Evolutionary conservation across 1,284 basidiomycete species (phyloP).

Genomic region (Pseudozyma hubeiensis): DNA sequence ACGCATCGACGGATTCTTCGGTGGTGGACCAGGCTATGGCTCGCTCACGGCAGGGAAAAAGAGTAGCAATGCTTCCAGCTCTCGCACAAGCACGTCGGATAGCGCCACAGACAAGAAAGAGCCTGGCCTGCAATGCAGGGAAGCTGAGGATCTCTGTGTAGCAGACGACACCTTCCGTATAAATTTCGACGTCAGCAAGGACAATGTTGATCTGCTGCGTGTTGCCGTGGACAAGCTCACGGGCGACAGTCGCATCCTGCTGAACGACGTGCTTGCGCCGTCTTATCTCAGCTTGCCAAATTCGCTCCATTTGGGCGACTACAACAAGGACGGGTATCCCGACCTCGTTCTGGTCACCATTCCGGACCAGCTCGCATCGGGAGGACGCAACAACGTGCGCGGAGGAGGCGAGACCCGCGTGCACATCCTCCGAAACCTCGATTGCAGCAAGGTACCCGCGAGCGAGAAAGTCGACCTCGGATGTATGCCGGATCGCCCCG

Average conservation of each 20-base stretch:
- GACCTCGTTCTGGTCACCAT: constrained; percentile 81
- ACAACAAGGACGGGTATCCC: constrained; percentile 93
- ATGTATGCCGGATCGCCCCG: constrained; percentile 32
- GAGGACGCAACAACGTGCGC: constrained; percentile 44
- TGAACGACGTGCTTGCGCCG: constrained; percentile 74
- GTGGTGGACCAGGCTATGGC: constrained; percentile 42
- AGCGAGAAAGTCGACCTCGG: constrained; percentile 26
- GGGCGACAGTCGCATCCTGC: constrained; percentile 73
- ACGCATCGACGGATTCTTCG: constrained; percentile 51
- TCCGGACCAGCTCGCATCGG: constrained; percentile 62
- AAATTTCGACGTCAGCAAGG: constrained; percentile 74
- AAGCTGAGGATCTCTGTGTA: constrained; percentile 82
- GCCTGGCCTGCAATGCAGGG: constrained; percentile 69
- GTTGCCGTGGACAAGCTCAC: constrained; percentile 77
- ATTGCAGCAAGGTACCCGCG: constrained; percentile 74
- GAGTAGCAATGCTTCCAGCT: neutral
- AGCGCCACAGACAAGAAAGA: neutral
- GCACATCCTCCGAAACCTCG: constrained; percentile 78
- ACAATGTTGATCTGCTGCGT: constrained; percentile 76
- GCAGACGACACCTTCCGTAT: constrained; percentile 85
- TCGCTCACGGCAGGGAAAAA: constrained; percentile 17
- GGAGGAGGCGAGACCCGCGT: constrained; percentile 72
- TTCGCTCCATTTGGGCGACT: constrained; percentile 86
- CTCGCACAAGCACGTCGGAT: neutral
- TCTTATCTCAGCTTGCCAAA: constrained; percentile 75